phyloP scores from a whole-genome alignment of 176 grass and related monocot genomes.

The Tillandsia leiboldiana region DNA sequence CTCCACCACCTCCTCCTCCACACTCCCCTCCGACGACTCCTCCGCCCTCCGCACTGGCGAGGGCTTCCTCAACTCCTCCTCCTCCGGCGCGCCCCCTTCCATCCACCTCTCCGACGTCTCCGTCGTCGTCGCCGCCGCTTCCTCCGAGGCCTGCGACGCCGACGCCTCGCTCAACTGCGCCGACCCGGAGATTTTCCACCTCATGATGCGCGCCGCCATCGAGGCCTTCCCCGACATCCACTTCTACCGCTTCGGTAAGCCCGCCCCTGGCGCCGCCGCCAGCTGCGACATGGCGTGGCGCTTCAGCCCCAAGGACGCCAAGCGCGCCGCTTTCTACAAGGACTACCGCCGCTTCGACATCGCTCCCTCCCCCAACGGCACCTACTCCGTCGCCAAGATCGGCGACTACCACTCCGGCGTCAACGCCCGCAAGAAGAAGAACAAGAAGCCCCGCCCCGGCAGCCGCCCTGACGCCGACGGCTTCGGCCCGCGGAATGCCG shows the following conservation, averaged over 20 bases:
- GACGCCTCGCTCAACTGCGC: slow-evolving; percentile 37
- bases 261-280: slow-evolving; percentile 22
- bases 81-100: neutral
- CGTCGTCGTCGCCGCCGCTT: neutral
- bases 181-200: slow-evolving; percentile 48
- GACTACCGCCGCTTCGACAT: slow-evolving; percentile 73
- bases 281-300: slow-evolving; percentile 78
- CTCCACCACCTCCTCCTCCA: slow-evolving; percentile 18
- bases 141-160: slow-evolving; percentile 22
- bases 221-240: slow-evolving; percentile 54
- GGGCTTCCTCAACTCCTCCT: slow-evolving; percentile 22
- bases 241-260: slow-evolving; percentile 64
- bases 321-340: slow-evolving; percentile 33
- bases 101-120: slow-evolving; percentile 7
- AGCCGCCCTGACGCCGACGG: no score
- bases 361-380: no score
- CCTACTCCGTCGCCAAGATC: no score
- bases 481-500: no score
- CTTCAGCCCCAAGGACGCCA: slow-evolving; percentile 31
- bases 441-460: no score
- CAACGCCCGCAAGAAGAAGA: no score
- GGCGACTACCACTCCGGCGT: no score
- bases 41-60: slow-evolving; percentile 3
- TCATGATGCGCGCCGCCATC: slow-evolving; percentile 55
- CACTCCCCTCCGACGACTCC: slow-evolving; percentile 23